phyloP scores from a whole-genome alignment of 805 yeast species.

The Lipomyces yamadae region DNA sequence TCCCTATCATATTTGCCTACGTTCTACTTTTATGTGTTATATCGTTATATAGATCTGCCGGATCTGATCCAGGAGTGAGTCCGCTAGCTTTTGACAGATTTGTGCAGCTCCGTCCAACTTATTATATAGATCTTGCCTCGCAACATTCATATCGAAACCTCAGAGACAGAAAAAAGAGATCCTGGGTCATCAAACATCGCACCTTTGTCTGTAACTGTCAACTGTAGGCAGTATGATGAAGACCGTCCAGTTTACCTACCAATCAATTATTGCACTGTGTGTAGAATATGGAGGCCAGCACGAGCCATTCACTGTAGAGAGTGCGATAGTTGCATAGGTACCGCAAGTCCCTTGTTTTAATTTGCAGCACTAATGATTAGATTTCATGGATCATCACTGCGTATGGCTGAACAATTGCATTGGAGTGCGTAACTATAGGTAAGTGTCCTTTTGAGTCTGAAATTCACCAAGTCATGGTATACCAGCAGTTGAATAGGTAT shows the following conservation, averaged over 20 bases:
- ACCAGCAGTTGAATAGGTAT: slow-evolving; percentile 7
- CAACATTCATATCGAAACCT: slow-evolving; percentile 3
- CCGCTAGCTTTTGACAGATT: background rate
- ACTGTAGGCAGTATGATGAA: slow-evolving; percentile 4
- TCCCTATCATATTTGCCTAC: slow-evolving; percentile 6
- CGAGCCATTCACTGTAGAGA: slow-evolving; percentile 21
- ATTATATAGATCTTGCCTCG: slow-evolving; percentile 1
- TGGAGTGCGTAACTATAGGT: slow-evolving; percentile 22
- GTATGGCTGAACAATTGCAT: slow-evolving; percentile 23
- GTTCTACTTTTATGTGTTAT: background rate
- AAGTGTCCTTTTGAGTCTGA: background rate
- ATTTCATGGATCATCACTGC: slow-evolving; percentile 25
- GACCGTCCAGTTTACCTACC: background rate
- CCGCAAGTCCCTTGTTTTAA: background rate
- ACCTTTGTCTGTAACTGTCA: slow-evolving; percentile 2
- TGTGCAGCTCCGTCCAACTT: background rate
- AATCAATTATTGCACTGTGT: slow-evolving; percentile 19
- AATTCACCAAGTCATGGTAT: background rate
- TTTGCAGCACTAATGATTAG: background rate
- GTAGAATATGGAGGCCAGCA: slow-evolving; percentile 25
- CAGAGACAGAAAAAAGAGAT: background rate
- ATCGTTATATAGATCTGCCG: slow-evolving; percentile 3
- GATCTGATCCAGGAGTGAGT: slow-evolving; percentile 17
- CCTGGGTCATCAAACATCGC: background rate
- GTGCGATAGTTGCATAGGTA: slow-evolving; percentile 23